Conservation (phyloP, 768 basidiomycete genomes). For the Auricularia sp. region DNA sequence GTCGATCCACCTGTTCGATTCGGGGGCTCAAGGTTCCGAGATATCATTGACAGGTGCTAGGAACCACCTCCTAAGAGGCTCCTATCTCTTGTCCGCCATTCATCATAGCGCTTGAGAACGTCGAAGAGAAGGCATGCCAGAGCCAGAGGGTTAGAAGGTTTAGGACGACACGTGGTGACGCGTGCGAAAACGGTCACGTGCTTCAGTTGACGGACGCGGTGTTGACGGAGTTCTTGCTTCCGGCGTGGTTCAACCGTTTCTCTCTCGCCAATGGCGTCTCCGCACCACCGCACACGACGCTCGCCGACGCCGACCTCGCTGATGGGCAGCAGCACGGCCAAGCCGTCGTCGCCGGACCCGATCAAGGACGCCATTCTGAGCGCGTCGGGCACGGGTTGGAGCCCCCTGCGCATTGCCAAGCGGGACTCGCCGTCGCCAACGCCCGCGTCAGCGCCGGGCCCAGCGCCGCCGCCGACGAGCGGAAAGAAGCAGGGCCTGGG, state of each 20-base stretch:
- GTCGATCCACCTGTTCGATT: too few species aligned
- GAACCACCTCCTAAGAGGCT: too few species aligned
- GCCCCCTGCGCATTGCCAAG: slow-evolving; percentile 68
- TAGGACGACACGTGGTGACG: too few species aligned
- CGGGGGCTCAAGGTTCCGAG: too few species aligned
- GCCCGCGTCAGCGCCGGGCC: neutral
- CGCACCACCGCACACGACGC: neutral
- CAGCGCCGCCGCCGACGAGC: neutral
- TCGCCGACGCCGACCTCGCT: neutral
- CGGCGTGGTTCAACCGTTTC: neutral
- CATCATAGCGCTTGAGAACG: too few species aligned
- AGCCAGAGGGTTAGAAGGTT: too few species aligned
- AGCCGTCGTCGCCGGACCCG: neutral
- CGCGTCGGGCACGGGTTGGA: slow-evolving; percentile 58
- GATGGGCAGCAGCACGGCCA: neutral
- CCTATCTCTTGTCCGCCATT: too few species aligned
- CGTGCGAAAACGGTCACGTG: too few species aligned
- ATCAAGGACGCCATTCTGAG: slow-evolving; percentile 28
- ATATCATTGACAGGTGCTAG: too few species aligned
- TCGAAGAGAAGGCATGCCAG: too few species aligned
- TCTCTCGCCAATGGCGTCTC: neutral
- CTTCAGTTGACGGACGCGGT: too few species aligned
- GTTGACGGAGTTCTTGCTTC: too few species aligned
- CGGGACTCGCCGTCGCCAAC: slow-evolving; percentile 37
- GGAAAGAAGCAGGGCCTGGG: slow-evolving; percentile 26